Evolutionary conservation across 768 basidiomycete genomes (phyloP).

Genomic region (Lentinula aciculospora): DNA sequence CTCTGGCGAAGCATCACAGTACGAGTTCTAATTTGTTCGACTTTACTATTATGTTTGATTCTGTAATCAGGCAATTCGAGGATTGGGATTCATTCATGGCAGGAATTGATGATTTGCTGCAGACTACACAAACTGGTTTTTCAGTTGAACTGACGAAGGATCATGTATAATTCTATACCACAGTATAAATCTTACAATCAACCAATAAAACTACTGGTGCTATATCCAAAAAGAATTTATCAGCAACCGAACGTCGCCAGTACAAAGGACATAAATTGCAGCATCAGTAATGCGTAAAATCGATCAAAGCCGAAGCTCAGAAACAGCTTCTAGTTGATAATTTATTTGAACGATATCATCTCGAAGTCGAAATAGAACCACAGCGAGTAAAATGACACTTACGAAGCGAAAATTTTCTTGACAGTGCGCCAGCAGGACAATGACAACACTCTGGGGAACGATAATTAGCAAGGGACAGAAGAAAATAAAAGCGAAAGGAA

Average conservation of each 20-base stretch:
- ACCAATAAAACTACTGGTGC: no score
- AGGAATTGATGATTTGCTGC: not conserved
- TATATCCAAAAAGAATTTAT: no score
- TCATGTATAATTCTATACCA: no score
- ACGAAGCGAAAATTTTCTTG: no score
- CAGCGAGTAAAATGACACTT: no score
- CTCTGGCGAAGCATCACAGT: not conserved
- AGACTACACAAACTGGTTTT: not conserved
- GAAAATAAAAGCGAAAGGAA: not conserved
- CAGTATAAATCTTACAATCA: no score
- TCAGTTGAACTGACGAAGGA: not conserved
- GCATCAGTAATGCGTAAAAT: not conserved
- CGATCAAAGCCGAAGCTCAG: slow-evolving; percentile 71
- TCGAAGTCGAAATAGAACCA: slow-evolving; percentile 4
- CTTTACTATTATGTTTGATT: not conserved
- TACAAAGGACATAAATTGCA: not conserved
- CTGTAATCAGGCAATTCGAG: not conserved
- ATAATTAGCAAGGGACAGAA: not conserved
- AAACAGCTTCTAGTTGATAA: slow-evolving; percentile 90
- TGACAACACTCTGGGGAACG: not conserved
- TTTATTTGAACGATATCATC: slow-evolving; percentile 45
- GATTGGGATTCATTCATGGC: slow-evolving; percentile 1
- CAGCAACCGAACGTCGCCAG: no score
- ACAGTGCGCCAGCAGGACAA: not conserved
- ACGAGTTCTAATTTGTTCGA: not conserved